Conservation (phyloP, 2,329 filamentous ascomycete species). For the Diaporthe ampelina region DNA sequence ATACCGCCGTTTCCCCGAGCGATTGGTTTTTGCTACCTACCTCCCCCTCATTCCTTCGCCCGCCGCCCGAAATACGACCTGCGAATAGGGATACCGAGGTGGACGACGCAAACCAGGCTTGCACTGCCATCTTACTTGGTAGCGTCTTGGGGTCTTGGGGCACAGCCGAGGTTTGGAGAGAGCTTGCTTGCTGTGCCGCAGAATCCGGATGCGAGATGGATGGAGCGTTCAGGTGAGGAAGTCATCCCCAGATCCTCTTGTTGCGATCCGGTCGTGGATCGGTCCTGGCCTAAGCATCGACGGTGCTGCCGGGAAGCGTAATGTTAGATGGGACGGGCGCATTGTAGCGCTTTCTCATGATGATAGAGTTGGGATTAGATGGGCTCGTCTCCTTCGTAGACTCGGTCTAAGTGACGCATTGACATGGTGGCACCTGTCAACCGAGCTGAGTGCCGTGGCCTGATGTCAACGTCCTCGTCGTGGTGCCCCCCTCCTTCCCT, state of each 20-base stretch:
- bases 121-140: slow-evolving; percentile 24
- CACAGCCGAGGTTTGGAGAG: slow-evolving; percentile 3
- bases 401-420: slow-evolving; percentile 18
- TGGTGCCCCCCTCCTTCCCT: not conserved
- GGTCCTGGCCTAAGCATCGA: slow-evolving; percentile 16
- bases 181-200: not conserved
- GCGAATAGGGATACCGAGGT: slow-evolving; percentile 22
- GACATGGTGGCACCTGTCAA: slow-evolving; percentile 28
- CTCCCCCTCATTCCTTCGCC: slow-evolving; percentile 28
- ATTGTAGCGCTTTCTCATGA: not conserved
- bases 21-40: not conserved
- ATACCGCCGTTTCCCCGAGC: not conserved
- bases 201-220: not conserved
- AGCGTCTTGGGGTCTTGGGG: slow-evolving; percentile 14
- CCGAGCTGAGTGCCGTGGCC: slow-evolving; percentile 24
- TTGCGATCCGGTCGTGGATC: not conserved
- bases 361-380: slow-evolving; percentile 12
- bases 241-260: not conserved
- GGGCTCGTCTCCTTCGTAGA: slow-evolving; percentile 18
- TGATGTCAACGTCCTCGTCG: slow-evolving; percentile 1
- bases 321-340: not conserved
- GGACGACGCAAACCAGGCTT: not conserved
- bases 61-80: not conserved
- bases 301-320: not conserved
- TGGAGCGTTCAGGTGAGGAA: not conserved